Percentiles rank a stretch among this genome's conserved stretches.
Conservation (phyloP, 2,329 filamentous ascomycete genomes). For the Ascochyta viciae-villosae region DNA sequence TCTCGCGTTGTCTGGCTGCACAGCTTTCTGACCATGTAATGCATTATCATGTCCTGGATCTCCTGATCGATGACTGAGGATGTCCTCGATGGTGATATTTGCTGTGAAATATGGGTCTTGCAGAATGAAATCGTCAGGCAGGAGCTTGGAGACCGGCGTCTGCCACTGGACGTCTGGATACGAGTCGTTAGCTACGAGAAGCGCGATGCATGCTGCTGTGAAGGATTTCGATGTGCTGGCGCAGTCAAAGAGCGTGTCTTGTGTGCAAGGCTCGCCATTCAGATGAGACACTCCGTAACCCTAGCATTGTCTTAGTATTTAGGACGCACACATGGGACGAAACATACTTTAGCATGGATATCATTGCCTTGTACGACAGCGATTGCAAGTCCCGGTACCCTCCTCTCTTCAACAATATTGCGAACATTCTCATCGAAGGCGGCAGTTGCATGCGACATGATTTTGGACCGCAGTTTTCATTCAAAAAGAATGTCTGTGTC, state of each 20-base stretch:
- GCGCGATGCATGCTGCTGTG: conserved; percentile 58
- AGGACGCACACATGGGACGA: conserved; percentile 2
- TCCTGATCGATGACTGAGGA: conserved; percentile 61
- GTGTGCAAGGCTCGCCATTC: conserved; percentile 28
- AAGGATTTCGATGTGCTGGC: conserved; percentile 66
- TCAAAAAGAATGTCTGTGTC: too few relatives aligned
- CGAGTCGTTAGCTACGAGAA: conserved; percentile 56
- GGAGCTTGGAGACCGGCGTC: conserved; percentile 56
- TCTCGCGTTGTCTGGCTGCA: conserved; percentile 18
- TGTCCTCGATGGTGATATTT: conserved; percentile 62
- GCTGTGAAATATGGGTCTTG: conserved; percentile 55
- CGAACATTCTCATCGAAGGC: conserved; percentile 23
- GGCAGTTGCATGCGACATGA: conserved; percentile 1
- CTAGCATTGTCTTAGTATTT: conserved; percentile 21
- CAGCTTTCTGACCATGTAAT: conserved; percentile 15
- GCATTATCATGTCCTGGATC: conserved; percentile 47
- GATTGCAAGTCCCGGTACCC: conserved; percentile 59
- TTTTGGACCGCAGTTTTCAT: background rate
- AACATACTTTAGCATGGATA: conserved; percentile 46
- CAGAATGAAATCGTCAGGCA: conserved; percentile 62
- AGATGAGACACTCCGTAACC: conserved; percentile 48
- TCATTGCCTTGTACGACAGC: conserved; percentile 57
- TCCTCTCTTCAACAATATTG: conserved; percentile 50
- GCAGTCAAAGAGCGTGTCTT: conserved; percentile 61
- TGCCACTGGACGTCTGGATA: conserved; percentile 54